phyloP scores from a whole-genome alignment of 805 yeast species.

The Zygotorulaspora florentina region DNA sequence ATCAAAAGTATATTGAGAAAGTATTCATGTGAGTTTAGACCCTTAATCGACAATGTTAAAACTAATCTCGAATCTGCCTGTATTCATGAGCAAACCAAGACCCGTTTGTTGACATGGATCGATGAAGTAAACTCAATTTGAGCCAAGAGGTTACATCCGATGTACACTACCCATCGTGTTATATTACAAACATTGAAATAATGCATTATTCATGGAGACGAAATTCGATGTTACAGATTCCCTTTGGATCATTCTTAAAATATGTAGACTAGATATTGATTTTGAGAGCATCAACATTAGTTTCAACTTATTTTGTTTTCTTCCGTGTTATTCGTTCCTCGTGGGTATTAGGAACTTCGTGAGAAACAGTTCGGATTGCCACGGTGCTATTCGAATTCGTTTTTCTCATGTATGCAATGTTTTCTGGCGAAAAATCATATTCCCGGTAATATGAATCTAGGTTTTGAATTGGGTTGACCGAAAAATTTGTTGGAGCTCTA shows the following conservation, averaged over 20 bases:
- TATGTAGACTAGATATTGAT: too few species aligned
- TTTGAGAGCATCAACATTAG: too few species aligned
- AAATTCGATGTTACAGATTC: too few species aligned
- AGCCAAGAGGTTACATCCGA: slow-evolving; percentile 7
- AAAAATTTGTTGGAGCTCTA: slow-evolving; percentile 6
- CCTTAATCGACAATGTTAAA: slow-evolving; percentile 31
- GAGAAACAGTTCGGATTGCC: slow-evolving; percentile 11
- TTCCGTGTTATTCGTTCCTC: background rate
- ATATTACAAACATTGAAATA: too few species aligned
- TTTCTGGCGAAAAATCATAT: slow-evolving; percentile 15
- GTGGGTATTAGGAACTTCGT: slow-evolving; percentile 2
- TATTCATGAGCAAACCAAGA: slow-evolving; percentile 33
- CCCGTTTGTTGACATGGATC: slow-evolving; percentile 33
- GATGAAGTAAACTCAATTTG: slow-evolving; percentile 30
- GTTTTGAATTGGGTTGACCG: slow-evolving; percentile 3
- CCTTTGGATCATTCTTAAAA: too few species aligned
- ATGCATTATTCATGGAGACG: too few species aligned
- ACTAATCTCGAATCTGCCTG: slow-evolving; percentile 34
- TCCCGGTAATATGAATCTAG: slow-evolving; percentile 6
- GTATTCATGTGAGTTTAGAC: slow-evolving; percentile 41
- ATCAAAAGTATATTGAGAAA: slow-evolving; percentile 41
- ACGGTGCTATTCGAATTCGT: slow-evolving; percentile 23
- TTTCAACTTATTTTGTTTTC: slow-evolving; percentile 1
- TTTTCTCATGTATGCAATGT: slow-evolving; percentile 13
- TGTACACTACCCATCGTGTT: too few species aligned